Percentiles rank a stretch among this genome's conserved stretches.
Evolutionary conservation across 192 early-diverging fungal species (phyloP).

Genomic region (Irineochytrium annulatum): DNA sequence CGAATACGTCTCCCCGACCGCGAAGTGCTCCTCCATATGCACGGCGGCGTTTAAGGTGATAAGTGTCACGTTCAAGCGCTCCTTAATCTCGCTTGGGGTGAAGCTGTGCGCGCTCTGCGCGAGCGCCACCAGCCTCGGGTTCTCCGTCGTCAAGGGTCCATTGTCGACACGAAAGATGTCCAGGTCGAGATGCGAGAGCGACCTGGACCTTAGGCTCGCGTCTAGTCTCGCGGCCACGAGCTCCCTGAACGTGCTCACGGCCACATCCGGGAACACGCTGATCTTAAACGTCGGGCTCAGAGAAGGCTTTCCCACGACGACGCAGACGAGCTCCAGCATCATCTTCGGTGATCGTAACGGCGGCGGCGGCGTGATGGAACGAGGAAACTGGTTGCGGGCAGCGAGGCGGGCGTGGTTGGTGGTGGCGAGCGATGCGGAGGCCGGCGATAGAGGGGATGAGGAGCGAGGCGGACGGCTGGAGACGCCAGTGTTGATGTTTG

Average conservation of each 20-base stretch:
- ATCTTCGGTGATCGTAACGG: not conserved
- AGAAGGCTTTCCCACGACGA: slow-evolving; percentile 3
- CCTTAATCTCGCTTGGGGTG: not conserved
- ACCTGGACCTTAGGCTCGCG: not conserved
- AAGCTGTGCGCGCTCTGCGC: not conserved
- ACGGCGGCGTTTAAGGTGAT: not conserved
- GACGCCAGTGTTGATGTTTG: no score
- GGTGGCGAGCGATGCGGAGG: no score
- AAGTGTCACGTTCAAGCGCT: not conserved
- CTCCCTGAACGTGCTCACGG: not conserved
- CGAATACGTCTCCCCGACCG: not conserved
- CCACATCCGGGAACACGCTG: not conserved
- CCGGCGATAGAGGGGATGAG: no score
- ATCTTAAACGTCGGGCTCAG: not conserved
- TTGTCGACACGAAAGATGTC: not conserved
- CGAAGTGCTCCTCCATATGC: not conserved
- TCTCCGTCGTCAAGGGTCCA: not conserved
- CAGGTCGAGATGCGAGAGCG: not conserved
- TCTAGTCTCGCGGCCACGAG: not conserved
- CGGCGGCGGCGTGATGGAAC: no score
- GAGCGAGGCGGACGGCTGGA: no score
- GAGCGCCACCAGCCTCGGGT: not conserved
- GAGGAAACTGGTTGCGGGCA: no score
- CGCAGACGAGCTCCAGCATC: slow-evolving; percentile 1
- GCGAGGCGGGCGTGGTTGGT: no score